These are phyloP conservation scores for Fusarium sp. DNA, from an alignment of 2,329 filamentous ascomycete species.

Conservation along the genomic window DNA sequence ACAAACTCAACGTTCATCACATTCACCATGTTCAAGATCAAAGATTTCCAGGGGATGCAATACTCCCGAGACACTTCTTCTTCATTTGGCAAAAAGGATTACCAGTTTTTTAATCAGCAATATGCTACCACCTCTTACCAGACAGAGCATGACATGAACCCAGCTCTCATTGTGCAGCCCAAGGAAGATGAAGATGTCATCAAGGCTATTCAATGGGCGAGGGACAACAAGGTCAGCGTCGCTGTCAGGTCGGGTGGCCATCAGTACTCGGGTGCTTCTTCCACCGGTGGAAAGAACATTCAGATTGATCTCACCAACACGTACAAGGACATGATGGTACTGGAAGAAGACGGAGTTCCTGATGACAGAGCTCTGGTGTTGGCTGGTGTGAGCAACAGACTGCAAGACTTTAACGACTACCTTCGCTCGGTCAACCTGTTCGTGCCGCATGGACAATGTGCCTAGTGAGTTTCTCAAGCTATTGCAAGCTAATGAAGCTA, in stretches of 20 bases:
- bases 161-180: constrained; percentile 58
- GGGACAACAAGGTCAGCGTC: constrained; percentile 54
- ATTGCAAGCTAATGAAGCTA: neutral
- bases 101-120: constrained; percentile 47
- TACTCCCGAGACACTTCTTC: constrained; percentile 35
- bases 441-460: constrained; percentile 60
- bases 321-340: constrained; percentile 46
- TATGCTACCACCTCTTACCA: constrained; percentile 59
- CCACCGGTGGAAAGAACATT: constrained; percentile 57
- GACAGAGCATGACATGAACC: constrained; percentile 56
- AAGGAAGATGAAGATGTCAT: constrained; percentile 57
- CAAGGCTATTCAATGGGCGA: constrained; percentile 55
- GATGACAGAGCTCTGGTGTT: constrained; percentile 52
- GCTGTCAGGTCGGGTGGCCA: constrained; percentile 62
- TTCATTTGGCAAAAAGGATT: constrained; percentile 17
- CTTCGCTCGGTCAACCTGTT: constrained; percentile 56
- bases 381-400: constrained; percentile 55
- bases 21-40: constrained; percentile 35
- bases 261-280: constrained; percentile 63
- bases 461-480: constrained; percentile 32
- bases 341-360: constrained; percentile 32
- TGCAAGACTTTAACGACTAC: constrained; percentile 58
- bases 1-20: neutral
- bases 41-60: constrained; percentile 41
- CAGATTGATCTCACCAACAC: constrained; percentile 58